phyloP scores from a whole-genome alignment of 805 yeast species.

The Candida caryicola region DNA sequence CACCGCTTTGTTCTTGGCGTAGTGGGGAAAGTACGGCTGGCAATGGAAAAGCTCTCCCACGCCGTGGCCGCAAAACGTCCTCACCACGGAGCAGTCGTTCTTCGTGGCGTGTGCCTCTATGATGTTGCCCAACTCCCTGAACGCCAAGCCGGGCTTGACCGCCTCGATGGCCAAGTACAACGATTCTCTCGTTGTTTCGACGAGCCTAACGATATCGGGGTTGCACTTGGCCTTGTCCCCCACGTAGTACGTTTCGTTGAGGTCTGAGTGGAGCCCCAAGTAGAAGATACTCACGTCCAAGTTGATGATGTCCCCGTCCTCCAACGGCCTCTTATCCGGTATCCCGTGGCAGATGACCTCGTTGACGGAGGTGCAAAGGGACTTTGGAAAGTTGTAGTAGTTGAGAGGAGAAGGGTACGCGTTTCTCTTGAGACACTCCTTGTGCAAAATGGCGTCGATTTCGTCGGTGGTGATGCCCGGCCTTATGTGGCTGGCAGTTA shows the following conservation, averaged over 20 bases:
- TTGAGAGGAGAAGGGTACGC: constrained; percentile 95
- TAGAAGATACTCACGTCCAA: constrained; percentile 83
- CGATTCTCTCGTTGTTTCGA: constrained; percentile 84
- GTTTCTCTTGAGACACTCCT: constrained; percentile 81
- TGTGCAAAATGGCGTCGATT: constrained; percentile 80
- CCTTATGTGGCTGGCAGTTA: constrained; percentile 74
- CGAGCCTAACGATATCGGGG: constrained; percentile 80
- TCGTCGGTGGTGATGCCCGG: constrained; percentile 95
- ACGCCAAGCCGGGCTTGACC: constrained; percentile 89
- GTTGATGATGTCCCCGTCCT: constrained; percentile 94
- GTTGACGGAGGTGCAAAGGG: constrained; percentile 89
- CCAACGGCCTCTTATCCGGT: constrained; percentile 81
- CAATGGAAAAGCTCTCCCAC: constrained; percentile 83
- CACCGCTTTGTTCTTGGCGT: constrained; percentile 86
- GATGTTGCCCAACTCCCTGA: constrained; percentile 81
- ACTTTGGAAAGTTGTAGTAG: constrained; percentile 90
- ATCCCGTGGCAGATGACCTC: constrained; percentile 97
- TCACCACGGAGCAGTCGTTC: constrained; percentile 80
- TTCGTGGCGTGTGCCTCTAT: constrained; percentile 84
- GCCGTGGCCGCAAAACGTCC: constrained; percentile 94
- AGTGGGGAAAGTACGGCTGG: constrained; percentile 91
- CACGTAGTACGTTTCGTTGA: constrained; percentile 95
- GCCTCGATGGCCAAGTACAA: constrained; percentile 76
- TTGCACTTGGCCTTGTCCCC: constrained; percentile 84
- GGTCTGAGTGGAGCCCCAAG: constrained; percentile 89